These are phyloP conservation scores for Phaeotremella fagi DNA, from an alignment of 768 basidiomycete species.

Conservation along the genomic window DNA sequence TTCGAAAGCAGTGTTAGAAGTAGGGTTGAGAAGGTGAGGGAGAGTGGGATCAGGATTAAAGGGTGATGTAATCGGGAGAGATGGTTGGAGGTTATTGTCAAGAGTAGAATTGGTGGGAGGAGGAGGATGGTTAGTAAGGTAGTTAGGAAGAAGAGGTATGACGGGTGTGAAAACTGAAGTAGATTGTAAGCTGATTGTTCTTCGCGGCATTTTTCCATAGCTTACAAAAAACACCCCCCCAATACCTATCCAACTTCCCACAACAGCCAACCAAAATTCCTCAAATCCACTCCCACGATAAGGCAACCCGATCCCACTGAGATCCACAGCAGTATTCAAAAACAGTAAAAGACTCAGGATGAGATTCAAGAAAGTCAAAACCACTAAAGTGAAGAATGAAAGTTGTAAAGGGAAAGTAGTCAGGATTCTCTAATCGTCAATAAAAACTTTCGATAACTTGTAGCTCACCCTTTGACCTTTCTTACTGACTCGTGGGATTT, in stretches of 20 bases:
- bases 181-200: background rate
- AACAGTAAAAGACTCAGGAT: constrained; percentile 36
- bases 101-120: constrained; percentile 39
- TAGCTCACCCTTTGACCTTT: constrained; percentile 42
- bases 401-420: constrained; percentile 40
- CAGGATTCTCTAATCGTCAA: constrained; percentile 31
- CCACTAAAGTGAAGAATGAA: constrained; percentile 33
- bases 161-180: constrained; percentile 42
- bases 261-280: constrained; percentile 43
- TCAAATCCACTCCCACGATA: constrained; percentile 43
- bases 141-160: constrained; percentile 45
- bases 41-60: constrained; percentile 38
- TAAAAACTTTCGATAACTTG: background rate
- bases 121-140: constrained; percentile 39
- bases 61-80: constrained; percentile 33
- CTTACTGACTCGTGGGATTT: constrained; percentile 41
- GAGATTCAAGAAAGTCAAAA: constrained; percentile 29
- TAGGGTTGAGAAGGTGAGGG: constrained; percentile 30
- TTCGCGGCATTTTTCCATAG: background rate
- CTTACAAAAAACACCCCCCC: constrained; percentile 43
- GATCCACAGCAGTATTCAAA: constrained; percentile 36
- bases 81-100: constrained; percentile 33
- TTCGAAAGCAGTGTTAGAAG: constrained; percentile 38
- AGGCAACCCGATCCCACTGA: constrained; percentile 21
- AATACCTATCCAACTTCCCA: constrained; percentile 45